Evolutionary conservation across 2,329 filamentous ascomycete genomes (phyloP).

Genomic region (Aspergillus pseudoglaucus): DNA sequence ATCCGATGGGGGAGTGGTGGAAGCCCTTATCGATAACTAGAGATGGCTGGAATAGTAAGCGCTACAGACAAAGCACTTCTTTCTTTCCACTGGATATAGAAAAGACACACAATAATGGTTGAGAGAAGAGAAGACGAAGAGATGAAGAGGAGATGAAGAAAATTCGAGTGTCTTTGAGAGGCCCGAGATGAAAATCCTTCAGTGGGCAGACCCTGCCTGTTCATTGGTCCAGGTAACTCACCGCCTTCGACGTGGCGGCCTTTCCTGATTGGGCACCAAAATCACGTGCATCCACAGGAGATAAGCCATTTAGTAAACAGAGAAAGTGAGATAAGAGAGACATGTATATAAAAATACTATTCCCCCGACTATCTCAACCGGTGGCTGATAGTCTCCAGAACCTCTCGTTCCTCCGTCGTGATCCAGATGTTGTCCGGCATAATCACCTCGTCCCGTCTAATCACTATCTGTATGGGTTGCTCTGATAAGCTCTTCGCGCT

Average conservation of each 20-base stretch:
- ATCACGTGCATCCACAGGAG: slow-evolving; percentile 10
- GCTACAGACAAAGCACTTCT: background rate
- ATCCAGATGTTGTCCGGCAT: slow-evolving; percentile 30
- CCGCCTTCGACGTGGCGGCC: slow-evolving; percentile 16
- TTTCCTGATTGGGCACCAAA: slow-evolving; percentile 14
- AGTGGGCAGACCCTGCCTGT: slow-evolving; percentile 13
- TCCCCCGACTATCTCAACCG: slow-evolving; percentile 19
- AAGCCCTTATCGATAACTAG: slow-evolving; percentile 38
- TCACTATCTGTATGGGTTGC: slow-evolving; percentile 20
- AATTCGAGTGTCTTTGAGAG: background rate
- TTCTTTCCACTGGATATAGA: background rate
- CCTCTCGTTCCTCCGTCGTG: slow-evolving; percentile 24
- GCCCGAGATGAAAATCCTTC: slow-evolving; percentile 18
- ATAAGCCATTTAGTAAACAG: background rate
- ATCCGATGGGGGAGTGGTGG: slow-evolving; percentile 14
- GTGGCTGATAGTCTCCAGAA: slow-evolving; percentile 27
- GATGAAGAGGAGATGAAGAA: slow-evolving; percentile 2
- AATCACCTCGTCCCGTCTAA: slow-evolving; percentile 23
- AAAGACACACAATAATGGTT: background rate
- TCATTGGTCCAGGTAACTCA: slow-evolving; percentile 25
- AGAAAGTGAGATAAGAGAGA: background rate
- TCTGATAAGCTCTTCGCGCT: slow-evolving; percentile 17
- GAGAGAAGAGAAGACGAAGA: slow-evolving; percentile 2
- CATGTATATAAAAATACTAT: background rate
- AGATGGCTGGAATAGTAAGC: background rate